A percentile compares a stretch with the other conserved stretches of the same genome.
Evolutionary conservation across 139 green algal species (phyloP).

Genomic region (Tetradesmus obliquus): DNA sequence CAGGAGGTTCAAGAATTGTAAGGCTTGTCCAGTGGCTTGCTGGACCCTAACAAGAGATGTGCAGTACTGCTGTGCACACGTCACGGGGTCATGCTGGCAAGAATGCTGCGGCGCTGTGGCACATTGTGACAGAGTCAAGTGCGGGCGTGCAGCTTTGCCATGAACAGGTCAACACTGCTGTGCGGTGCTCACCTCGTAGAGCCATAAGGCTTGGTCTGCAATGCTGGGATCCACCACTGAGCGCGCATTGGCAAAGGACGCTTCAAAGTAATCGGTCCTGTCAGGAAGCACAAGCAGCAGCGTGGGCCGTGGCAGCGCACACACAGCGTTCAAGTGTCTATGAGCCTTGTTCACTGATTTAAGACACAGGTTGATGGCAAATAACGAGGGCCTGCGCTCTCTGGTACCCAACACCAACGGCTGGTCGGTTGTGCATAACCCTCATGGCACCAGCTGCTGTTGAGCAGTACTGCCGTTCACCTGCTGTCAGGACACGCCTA

Average conservation of each 20-base stretch:
- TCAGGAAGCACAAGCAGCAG: neutral
- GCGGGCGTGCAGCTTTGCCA: too few relatives aligned
- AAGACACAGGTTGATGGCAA: neutral
- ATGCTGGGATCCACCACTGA: conserved; percentile 39
- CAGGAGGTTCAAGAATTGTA: too few relatives aligned
- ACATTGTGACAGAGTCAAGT: too few relatives aligned
- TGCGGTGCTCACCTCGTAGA: neutral
- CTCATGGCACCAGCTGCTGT: neutral
- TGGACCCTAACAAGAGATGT: too few relatives aligned
- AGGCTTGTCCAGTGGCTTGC: too few relatives aligned
- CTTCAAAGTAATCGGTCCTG: conserved; percentile 40
- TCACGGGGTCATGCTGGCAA: too few relatives aligned
- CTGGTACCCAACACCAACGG: neutral
- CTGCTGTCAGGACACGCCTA: neutral
- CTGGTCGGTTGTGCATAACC: too few relatives aligned
- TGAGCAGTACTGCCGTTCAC: neutral
- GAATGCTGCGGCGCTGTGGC: too few relatives aligned
- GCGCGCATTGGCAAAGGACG: conserved; percentile 19
- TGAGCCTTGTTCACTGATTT: neutral
- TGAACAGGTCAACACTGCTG: neutral
- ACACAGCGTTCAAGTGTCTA: neutral
- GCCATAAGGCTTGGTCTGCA: neutral
- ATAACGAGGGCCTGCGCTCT: neutral
- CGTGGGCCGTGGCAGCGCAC: neutral
- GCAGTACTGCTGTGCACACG: too few relatives aligned